Evolutionary conservation across 306 rosid genomes (phyloP).

Genomic region (Lotus japonicus): DNA sequence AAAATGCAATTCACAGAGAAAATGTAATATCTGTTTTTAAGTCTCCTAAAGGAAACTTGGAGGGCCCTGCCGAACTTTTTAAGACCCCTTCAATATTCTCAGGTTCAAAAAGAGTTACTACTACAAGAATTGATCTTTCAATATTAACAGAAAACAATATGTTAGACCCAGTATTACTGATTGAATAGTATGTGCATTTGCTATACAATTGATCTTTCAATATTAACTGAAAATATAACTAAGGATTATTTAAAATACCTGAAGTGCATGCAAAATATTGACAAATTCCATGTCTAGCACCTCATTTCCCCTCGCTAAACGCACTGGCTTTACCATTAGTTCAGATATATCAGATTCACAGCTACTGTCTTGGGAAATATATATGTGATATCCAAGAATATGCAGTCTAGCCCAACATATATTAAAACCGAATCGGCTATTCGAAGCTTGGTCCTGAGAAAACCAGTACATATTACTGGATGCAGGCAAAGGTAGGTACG

Average conservation of each 20-base stretch:
- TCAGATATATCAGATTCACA: conserved; percentile 41
- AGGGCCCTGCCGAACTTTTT: not conserved
- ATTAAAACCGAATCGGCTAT: conserved; percentile 49
- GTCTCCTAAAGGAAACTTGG: not conserved
- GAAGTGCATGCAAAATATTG: conserved; percentile 87
- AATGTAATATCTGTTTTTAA: not conserved
- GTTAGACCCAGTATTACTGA: too few relatives aligned
- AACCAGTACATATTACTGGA: conserved; percentile 87
- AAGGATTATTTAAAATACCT: conserved; percentile 43
- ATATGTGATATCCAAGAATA: conserved; percentile 55
- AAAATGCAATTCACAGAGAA: not conserved
- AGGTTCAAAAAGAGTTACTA: not conserved
- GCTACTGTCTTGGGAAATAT: conserved; percentile 34
- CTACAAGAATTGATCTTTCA: not conserved
- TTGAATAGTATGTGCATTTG: too few relatives aligned
- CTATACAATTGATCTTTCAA: not conserved
- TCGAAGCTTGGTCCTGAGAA: conserved; percentile 48
- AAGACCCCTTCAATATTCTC: not conserved
- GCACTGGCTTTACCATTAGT: conserved; percentile 39
- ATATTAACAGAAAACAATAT: not conserved
- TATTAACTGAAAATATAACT: not conserved
- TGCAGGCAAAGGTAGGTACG: conserved; percentile 65
- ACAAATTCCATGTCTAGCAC: conserved; percentile 52
- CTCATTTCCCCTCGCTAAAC: conserved; percentile 48
- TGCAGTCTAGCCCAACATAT: conserved; percentile 85